Evolutionary conservation across 1,284 basidiomycete species (phyloP), one percentile per base, ranked within the genome.

Genomic region (Hypsizygus ulmarius): DNA sequence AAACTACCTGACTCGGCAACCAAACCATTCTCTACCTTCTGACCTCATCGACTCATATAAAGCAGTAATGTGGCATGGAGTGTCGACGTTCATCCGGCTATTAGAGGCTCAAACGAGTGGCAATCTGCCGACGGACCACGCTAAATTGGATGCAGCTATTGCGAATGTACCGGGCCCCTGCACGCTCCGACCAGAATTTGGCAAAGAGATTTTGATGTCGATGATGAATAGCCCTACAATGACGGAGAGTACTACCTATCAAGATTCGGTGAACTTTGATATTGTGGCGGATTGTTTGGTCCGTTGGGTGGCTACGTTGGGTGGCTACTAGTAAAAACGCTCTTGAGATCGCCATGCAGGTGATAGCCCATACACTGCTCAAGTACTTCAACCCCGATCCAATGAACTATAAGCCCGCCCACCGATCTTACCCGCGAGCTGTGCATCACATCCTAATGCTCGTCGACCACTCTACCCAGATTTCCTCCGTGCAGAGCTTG

Each of bases 361-460:
- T 43, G 5, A 29, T 43, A 14, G 41, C 32, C 30, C 29, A 11
- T 2, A 16, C 34, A 5, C 29, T 43, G 3, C 18, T 29, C 8
- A 29, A 43, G 16, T 43, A 34, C 21, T 18, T 43, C 15, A 43
- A 34, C 16, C 41, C 41, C n/a, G 41, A 43, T 12, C 30, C 41
- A 12, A 34, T 32, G 16, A 34, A 32, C 41, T 43, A 43, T 7
- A 29, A 30, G 16, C 30, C 41, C 8, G 28, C 33, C 25, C 33
- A 36, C 11, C 42, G 32, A 15, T 43, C 42, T 33, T 43, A 43
- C 7, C 32, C 32, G 19, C 42, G 33, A 15, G 28, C 35, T 15
- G 42, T 43, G 2, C 42, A 43, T 9, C 33, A 43, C 14, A 21
- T 43, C 15, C 34, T 43, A 32, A 35, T 43, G 42, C 42, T 43